Evolutionary conservation across 2,329 filamentous ascomycete genomes (phyloP), one percentile per base, ranked within the genome.

Genomic region (Tolypocladium cylindrosporum): DNA sequence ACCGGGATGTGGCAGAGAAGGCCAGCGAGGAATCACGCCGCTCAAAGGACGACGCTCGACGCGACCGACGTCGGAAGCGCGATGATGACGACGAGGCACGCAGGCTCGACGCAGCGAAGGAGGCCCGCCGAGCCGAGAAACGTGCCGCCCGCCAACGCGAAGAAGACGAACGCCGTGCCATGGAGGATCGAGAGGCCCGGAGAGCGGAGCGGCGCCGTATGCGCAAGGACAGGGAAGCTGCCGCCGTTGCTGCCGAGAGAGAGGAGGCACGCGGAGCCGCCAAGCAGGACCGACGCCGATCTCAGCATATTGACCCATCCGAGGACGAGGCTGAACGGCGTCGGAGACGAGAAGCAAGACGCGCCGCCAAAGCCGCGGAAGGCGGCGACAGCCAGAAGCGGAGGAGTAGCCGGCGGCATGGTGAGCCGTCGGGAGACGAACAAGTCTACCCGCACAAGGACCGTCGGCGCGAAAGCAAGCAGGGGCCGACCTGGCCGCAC

Each of bases 41-140:
- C 37, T 76, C 75, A 8, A 84, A 83, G 63, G 82, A 86, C 19
- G 82, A 83, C 51, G 75, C 77, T 24, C 76, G 81, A 9, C 79
- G 80, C 37, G 81, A 85, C 61, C 77, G 79, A 45, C 80, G 79
- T 42, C 77, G 78, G 55, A 78, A 74, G 58, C 78, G 80, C 50
- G 83, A 85, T 58, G 81, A 82, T 40, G 80, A 81, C n/a, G 77
- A 75, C 1, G 82, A 87, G 61, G 75, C 76, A 61, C 64, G 62
- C 11, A 74, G 75, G 58, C 74, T 78, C 57, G 81, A 83, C 61
- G 83, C 87, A 60, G 83, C 87, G 59, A 84, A 81, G 62, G 82
- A 85, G 55, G 78, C 79, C 3, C 77, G 83, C 43, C 78, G 81
- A 8, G 78, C 79, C 10, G 84, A 84, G 61, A 74, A 80, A 13